A percentile compares a stretch with the other conserved stretches of the same genome.
These are phyloP conservation scores for Fusarium coicis DNA, from an alignment of 2,329 filamentous ascomycete genomes.

Conservation along the genomic window DNA sequence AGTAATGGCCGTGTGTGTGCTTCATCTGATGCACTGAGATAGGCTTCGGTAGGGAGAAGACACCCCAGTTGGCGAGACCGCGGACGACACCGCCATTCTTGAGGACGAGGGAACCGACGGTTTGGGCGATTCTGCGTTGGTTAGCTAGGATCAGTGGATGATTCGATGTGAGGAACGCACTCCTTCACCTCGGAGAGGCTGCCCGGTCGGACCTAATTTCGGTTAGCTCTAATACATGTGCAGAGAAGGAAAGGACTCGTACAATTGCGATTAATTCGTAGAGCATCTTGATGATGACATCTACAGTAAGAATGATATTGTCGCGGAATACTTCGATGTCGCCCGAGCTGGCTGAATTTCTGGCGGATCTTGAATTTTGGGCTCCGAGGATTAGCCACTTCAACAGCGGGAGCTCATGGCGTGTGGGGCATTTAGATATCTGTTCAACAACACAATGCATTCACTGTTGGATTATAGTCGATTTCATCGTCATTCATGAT, in stretches of 20 bases:
- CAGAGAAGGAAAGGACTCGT: constrained; percentile 53
- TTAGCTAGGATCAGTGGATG: constrained; percentile 20
- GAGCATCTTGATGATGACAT: constrained; percentile 74
- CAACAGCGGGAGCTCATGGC: constrained; percentile 15
- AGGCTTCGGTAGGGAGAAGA: constrained; percentile 85
- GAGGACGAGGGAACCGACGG: constrained; percentile 85
- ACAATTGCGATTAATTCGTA: constrained; percentile 98
- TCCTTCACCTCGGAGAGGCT: constrained; percentile 94
- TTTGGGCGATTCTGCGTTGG: constrained; percentile 79
- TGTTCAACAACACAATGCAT: background rate
- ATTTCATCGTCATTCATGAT: constrained; percentile 11
- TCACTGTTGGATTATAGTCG: background rate
- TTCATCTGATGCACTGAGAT: constrained; percentile 83
- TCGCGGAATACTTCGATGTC: constrained; percentile 24
- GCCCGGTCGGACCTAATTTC: constrained; percentile 84
- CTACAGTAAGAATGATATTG: constrained; percentile 30
- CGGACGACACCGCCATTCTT: constrained; percentile 88
- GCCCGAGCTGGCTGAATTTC: constrained; percentile 36
- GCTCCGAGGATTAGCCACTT: constrained; percentile 46
- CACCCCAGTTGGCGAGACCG: constrained; percentile 94
- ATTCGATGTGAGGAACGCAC: constrained; percentile 62
- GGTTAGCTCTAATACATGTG: constrained; percentile 10
- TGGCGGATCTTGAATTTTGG: constrained; percentile 44
- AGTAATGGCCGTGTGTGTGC: constrained; percentile 92
- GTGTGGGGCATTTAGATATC: constrained; percentile 13